Base-by-base conservation (phyloP, 2,329 filamentous ascomycete genomes). In the Escovopsis sp. region DNA sequence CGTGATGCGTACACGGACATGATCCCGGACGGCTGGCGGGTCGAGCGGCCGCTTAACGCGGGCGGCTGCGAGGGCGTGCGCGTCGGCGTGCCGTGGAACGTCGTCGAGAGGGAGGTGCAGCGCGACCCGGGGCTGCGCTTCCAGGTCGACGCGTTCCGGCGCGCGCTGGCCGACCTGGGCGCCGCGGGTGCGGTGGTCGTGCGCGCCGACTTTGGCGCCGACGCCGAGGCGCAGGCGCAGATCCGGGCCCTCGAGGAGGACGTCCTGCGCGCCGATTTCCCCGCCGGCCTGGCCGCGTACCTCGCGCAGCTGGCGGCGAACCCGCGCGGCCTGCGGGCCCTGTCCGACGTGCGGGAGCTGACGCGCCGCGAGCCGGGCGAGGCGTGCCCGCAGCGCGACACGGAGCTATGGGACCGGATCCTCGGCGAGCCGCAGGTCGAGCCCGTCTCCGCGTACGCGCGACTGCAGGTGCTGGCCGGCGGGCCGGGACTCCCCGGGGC, bases 21-120 rank as follows among this genome's bases (percentile, higher is more conserved):
- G 7, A 46, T 63, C 47, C 62, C 65, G 16, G 53, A 51, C 2
- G 27, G 27, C 27, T 30, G 27, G 27, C 27, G 27, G 27, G 11
- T 30, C 27, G 27, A 30, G 27, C 11, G 27, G 27, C 27, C 27
- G 5, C 20, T 20, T 20, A 6, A 6, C 20, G 4, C 20, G 20
- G 20, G 20, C 20, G 20, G 8, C 27, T 30, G 27, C 27, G 20
- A 57, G 11, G 76, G 74, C 4, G 71, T 72, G 27, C 66, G 76
- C 7, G 76, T 83, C 37, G 79, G 79, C 5, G 65, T 83, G 7
- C 74, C 78, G 0, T 64, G 70, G 35, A 81, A 81, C 48, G 65
- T 71, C 7, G 62, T 81, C 35, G 61, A 65, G n/a, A 35, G 50
- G 10, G 11, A 35, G 2, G 12, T 37, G 4, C 45, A 43, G 14